Base-by-base conservation (phyloP, 495 filamentous ascomycete species). In the Terfezia boudieri region DNA sequence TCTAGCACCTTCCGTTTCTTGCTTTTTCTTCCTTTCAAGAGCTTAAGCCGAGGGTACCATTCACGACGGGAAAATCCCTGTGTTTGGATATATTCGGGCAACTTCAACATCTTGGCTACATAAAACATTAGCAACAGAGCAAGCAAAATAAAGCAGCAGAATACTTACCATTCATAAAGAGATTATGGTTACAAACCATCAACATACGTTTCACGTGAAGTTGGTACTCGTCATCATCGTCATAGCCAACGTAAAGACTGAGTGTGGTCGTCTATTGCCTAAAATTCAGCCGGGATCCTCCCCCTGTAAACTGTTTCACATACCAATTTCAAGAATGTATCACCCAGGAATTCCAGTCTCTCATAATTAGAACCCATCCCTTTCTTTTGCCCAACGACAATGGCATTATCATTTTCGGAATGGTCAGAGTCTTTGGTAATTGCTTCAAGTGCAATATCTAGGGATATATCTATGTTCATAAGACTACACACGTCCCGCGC, bases 351-450 rank as follows among this genome's bases (percentile, higher is more conserved):
- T 56, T 98, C 90, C 1, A 96, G 77, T 26, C 90, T 77, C 67
- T 98, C 90, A 61, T 98, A 98, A 59, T 96, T 95, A 54, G 81
- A 86, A 10, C 89, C 90, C 90, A 95, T 98, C 32, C 90, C 90
- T 56, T 76, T 69, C 59, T 86, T 83, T 22, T 86, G 72, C 58
- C 89, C 83, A 43, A 90, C 68, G 55, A 83, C 76, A 55, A 81
- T 74, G 11, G 69, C 71, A 9, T 72, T 72, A 56, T 87, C 81
- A 50, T 94, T 86, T 37, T 84, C 84, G 2, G 80, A 81, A 59
- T 94, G 93, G 60, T 94, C 85, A 8, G 86, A 87, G 61, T 96
- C 87, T 62, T 98, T 96, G 1, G 90, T 98, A 32, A 95, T 72
- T 1, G 90, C 87, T 61, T 95, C 92, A 1, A 98, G 70, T 0